Evolutionary conservation across 805 yeast species (phyloP).

Genomic region (Metschnikowia similis): DNA sequence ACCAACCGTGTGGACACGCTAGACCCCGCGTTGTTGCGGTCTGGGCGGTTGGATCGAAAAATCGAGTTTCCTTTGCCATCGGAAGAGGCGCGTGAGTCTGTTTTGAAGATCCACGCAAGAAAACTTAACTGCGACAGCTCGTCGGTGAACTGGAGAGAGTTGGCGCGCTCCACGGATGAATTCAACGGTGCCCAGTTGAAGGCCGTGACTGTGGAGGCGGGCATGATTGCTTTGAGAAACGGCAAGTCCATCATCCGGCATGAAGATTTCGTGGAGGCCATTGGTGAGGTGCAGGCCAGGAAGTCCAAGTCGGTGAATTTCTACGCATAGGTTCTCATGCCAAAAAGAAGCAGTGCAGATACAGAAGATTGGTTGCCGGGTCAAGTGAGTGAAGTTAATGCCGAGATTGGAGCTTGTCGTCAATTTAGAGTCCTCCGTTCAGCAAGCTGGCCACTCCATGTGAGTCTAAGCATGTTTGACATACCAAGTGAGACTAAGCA

Average conservation of each 20-base stretch:
- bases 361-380: no score
- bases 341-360: no score
- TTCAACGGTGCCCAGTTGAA: constrained; percentile 98
- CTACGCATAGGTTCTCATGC: constrained; percentile 59
- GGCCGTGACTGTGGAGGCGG: constrained; percentile 99
- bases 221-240: constrained; percentile 97
- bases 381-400: no score
- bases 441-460: no score
- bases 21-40: constrained; percentile 21
- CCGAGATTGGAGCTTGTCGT: no score
- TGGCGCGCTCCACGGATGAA: constrained; percentile 97
- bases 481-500: no score
- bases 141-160: constrained; percentile 94
- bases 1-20: constrained; percentile 20
- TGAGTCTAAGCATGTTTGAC: no score
- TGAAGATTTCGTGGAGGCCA: constrained; percentile 97
- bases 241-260: constrained; percentile 90
- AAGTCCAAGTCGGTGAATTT: constrained; percentile 92
- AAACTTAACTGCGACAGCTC: constrained; percentile 87
- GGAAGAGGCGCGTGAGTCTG: constrained; percentile 96
- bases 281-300: constrained; percentile 97
- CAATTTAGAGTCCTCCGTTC: no score
- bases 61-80: constrained; percentile 93
- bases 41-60: constrained; percentile 21
- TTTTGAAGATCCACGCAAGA: constrained; percentile 93